phyloP scores from a whole-genome alignment of 2,329 filamentous ascomycete genomes.

The Aspergillus versicolor region DNA sequence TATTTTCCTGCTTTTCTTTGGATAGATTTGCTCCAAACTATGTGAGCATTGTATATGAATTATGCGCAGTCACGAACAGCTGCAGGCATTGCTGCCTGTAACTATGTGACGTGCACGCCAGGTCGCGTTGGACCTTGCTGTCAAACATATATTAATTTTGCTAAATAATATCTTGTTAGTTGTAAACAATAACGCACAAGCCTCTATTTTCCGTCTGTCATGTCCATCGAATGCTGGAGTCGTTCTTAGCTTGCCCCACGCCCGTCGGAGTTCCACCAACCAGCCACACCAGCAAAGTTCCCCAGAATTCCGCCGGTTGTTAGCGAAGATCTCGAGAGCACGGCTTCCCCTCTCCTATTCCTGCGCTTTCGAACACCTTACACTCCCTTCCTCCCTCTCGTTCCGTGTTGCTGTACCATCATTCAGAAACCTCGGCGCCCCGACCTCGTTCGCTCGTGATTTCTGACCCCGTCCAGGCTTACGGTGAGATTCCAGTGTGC shows the following conservation, averaged over 20 bases:
- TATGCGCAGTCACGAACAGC: not conserved
- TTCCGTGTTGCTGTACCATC: not conserved
- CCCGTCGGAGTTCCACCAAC: conserved; percentile 8
- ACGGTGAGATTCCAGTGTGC: not conserved
- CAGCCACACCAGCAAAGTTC: conserved; percentile 7
- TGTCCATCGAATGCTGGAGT: not conserved
- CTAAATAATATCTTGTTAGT: not conserved
- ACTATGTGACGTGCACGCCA: too few species aligned
- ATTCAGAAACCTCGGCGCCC: not conserved
- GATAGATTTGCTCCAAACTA: conserved; percentile 5
- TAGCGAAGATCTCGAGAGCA: not conserved
- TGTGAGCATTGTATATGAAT: not conserved
- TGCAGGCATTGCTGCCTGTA: not conserved
- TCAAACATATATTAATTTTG: not conserved
- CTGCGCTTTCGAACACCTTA: not conserved
- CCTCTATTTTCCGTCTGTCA: not conserved
- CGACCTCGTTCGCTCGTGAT: not conserved
- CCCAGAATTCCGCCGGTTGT: conserved; percentile 2
- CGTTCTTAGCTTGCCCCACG: conserved; percentile 10
- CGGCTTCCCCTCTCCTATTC: not conserved
- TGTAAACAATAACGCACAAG: not conserved
- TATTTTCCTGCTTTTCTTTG: conserved; percentile 2
- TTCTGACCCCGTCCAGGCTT: not conserved
- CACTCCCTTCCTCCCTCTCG: not conserved
- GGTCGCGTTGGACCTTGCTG: not conserved